Conservation (phyloP, 352 stramenopile genomes). For the Phytophthora palmivora region DNA sequence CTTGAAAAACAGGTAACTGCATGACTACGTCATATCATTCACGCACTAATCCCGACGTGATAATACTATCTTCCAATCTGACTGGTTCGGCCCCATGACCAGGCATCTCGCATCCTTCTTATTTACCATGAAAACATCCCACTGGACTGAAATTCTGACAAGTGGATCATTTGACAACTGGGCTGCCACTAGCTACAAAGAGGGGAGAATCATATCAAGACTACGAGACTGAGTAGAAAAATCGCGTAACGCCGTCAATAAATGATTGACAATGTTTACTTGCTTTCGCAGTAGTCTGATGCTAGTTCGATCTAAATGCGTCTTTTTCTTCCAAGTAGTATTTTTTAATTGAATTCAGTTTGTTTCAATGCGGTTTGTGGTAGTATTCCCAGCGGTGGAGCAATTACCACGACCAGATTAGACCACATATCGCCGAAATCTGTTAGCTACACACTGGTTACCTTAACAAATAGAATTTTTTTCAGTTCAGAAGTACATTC, state of each 20-base stretch:
- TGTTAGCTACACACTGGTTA: no score
- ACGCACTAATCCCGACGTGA: background rate
- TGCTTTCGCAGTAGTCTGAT: background rate
- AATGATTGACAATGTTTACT: background rate
- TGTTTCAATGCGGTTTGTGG: background rate
- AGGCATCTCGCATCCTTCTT: background rate
- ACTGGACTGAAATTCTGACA: background rate
- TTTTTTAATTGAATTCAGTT: background rate
- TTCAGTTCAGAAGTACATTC: no score
- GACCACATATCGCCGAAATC: no score
- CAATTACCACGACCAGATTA: background rate
- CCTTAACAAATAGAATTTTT: no score
- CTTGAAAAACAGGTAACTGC: slow-evolving; percentile 1
- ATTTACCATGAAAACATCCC: background rate
- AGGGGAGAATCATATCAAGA: background rate
- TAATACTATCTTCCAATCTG: background rate
- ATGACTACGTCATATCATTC: background rate
- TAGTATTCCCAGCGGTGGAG: slow-evolving; percentile 1
- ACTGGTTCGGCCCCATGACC: background rate
- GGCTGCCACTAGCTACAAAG: background rate
- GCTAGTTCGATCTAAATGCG: background rate
- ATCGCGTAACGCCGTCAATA: background rate
- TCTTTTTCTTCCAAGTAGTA: background rate
- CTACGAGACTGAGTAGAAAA: no score
- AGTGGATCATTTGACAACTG: background rate